Conservation (phyloP, 495 filamentous ascomycete genomes). For the Podospora anserina region DNA sequence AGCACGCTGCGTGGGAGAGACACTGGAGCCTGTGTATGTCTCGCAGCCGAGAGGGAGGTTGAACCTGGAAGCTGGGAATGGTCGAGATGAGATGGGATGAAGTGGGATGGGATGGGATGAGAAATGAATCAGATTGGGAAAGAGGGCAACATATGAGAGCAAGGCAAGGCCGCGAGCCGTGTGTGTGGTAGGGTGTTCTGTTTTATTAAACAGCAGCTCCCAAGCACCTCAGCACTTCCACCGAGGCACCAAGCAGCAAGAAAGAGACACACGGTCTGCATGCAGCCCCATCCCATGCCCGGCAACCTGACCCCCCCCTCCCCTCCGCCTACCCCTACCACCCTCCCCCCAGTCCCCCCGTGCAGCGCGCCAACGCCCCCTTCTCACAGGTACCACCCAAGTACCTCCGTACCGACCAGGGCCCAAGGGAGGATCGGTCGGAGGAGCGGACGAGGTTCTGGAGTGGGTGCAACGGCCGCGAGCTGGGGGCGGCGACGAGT, state of each 20-base stretch:
- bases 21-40: constrained; percentile 14
- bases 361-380: constrained; percentile 7
- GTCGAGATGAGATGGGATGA: constrained; percentile 10
- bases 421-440: constrained; percentile 20
- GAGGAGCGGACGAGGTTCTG: constrained; percentile 24
- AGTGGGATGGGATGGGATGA: constrained; percentile 3
- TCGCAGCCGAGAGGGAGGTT: constrained; percentile 16
- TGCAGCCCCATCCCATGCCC: constrained; percentile 8
- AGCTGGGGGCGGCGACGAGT: constrained; percentile 19
- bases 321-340: neutral
- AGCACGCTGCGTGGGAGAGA: constrained; percentile 27
- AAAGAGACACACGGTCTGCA: constrained; percentile 8
- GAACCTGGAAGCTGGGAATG: constrained; percentile 29
- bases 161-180: constrained; percentile 16
- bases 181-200: constrained; percentile 14
- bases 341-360: neutral
- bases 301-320: constrained; percentile 7
- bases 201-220: constrained; percentile 3
- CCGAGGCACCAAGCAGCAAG: constrained; percentile 2
- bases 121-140: constrained; percentile 10
- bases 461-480: constrained; percentile 29
- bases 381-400: constrained; percentile 23
- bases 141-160: constrained; percentile 12
- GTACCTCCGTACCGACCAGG: constrained; percentile 21
- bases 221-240: neutral